Evolutionary conservation across 2,329 filamentous ascomycete genomes (phyloP), one percentile per base, ranked within the genome.

Genomic region (Ophiostoma fasciatum): DNA sequence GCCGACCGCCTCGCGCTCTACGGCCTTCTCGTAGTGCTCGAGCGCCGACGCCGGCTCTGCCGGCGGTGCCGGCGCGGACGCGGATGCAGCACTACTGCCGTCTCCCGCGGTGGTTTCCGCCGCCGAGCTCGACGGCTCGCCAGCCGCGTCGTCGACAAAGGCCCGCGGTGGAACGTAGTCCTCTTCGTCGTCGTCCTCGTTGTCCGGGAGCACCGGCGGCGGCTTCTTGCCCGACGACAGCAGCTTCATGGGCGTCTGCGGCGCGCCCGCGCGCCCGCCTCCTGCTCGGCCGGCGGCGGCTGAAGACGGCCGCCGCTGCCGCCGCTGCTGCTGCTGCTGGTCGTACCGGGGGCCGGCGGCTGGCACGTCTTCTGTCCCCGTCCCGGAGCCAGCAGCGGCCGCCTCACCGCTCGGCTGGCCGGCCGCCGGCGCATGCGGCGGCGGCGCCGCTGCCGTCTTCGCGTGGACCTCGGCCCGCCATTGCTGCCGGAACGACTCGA

Each of bases 11-110:
- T 98, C 90, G 55, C 78, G 85, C 57, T 92, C 81, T 38, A 94
- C 87, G 4, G 88, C 90, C 52, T 73, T 74, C 54, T 96, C 90
- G 49, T 90, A 96, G 55, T 94, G 82, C 48, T 96, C 90, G 13
- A 98, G 59, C 1, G 90, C 90, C 10, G 87, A 82, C 17, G 64
- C 62, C 5, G 81, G 81, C 46, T 79, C 57, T 38, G 46, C 13
- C 7, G 12, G 21, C 7, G 20, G 31, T 14, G 25, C 20, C 6
- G 10, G 12, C 11, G 18, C 13, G 19, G 21, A 6, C 22, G 32
- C 8, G n/a, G n/a, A n/a, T n/a, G n/a, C n/a, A n/a, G n/a, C n/a
- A n/a, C n/a, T 11, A 15, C n/a, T 54, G 10, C 25, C 39, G 4
- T 33, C 28, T 45, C 42, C 12, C 46, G 49, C 30, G 17, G 29